Evolutionary conservation across 768 basidiomycete genomes (phyloP).

Genomic region (Russula emetica): DNA sequence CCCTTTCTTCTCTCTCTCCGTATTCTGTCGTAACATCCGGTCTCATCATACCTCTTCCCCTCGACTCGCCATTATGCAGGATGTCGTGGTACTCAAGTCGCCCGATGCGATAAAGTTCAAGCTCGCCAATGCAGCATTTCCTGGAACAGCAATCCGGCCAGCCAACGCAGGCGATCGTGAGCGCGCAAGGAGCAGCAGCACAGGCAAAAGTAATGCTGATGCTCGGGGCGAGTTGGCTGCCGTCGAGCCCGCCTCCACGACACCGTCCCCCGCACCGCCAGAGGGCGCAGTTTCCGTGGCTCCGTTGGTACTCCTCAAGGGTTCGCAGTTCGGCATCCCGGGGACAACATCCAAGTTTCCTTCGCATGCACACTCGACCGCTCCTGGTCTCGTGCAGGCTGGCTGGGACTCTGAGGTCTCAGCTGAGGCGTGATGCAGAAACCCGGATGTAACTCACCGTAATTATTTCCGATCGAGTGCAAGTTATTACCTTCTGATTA

Average conservation of each 20-base stretch:
- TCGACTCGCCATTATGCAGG: conserved; percentile 21
- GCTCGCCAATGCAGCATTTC: conserved; percentile 19
- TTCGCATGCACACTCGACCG: conserved; percentile 8
- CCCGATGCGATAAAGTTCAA: conserved; percentile 26
- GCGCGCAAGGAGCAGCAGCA: neutral
- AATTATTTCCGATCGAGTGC: conserved; percentile 5
- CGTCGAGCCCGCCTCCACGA: conserved; percentile 21
- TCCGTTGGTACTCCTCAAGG: conserved; percentile 22
- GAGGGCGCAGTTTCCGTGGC: neutral
- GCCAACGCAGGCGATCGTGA: neutral
- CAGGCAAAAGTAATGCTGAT: neutral
- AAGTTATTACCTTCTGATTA: conserved; percentile 11
- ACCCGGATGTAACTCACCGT: conserved; percentile 1
- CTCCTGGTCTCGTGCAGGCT: conserved; percentile 20
- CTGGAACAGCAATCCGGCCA: neutral
- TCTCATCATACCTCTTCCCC: conserved; percentile 25
- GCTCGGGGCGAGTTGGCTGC: conserved; percentile 10
- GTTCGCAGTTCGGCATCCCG: conserved; percentile 12
- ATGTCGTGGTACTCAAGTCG: conserved; percentile 27
- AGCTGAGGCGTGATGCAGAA: conserved; percentile 12
- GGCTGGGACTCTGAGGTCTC: conserved; percentile 27
- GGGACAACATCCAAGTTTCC: conserved; percentile 19
- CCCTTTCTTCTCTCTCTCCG: conserved; percentile 3
- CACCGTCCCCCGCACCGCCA: conserved; percentile 18
- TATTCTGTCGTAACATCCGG: conserved; percentile 11